Evolutionary conservation across 2,329 filamentous ascomycete genomes (phyloP).

Genomic region (Diaporthe vaccinii): DNA sequence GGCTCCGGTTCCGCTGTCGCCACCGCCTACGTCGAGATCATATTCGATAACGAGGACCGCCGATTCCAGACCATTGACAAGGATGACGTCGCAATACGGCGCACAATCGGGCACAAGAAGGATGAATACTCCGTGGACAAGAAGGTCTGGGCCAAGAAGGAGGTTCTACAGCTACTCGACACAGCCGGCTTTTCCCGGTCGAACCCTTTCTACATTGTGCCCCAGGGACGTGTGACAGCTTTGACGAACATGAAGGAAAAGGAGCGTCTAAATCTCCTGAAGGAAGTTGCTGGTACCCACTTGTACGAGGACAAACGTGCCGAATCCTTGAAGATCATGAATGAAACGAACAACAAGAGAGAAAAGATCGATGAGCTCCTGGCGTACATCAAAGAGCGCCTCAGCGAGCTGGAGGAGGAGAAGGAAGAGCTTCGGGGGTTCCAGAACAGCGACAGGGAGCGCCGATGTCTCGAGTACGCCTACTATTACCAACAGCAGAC

Average conservation of each 20-base stretch:
- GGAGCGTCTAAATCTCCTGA: conserved; percentile 88
- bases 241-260: conserved; percentile 99
- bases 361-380: conserved; percentile 94
- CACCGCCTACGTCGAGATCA: conserved; percentile 99
- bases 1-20: conserved; percentile 97
- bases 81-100: conserved; percentile 84
- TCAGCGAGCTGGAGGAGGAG: conserved; percentile 93
- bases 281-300: conserved; percentile 98
- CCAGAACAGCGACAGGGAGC: conserved; percentile 94
- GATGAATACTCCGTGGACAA: conserved; percentile 98
- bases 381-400: conserved; percentile 89
- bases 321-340: conserved; percentile 97
- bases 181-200: conserved; percentile 96
- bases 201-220: conserved; percentile 99
- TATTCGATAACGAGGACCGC: conserved; percentile 92
- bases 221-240: conserved; percentile 94
- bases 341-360: conserved; percentile 94
- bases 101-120: conserved; percentile 97
- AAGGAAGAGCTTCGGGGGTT: conserved; percentile 95
- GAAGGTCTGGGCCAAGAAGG: conserved; percentile 93
- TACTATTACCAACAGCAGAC: conserved; percentile 92
- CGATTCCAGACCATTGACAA: conserved; percentile 94
- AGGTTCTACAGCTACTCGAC: conserved; percentile 95
- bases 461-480: conserved; percentile 92
- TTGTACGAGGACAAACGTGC: conserved; percentile 94